Evolutionary conservation across 2,329 filamentous ascomycete species (phyloP).

Genomic region (Fusarium sp.): DNA sequence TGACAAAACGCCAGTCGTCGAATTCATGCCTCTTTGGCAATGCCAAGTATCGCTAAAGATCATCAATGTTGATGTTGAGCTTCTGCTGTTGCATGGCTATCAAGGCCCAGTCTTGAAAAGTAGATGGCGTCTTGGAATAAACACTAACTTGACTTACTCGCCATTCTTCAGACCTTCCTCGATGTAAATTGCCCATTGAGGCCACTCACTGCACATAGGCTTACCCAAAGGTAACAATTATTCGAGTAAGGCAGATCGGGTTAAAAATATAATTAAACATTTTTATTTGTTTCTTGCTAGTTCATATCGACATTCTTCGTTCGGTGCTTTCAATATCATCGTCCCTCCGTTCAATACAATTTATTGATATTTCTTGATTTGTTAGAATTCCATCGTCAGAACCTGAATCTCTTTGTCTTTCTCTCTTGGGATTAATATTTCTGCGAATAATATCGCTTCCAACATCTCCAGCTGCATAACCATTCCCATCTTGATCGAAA

Average conservation of each 20-base stretch:
- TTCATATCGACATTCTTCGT: background rate
- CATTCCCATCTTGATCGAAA: background rate
- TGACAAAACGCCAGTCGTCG: too few relatives aligned
- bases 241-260: background rate
- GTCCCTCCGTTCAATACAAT: conserved; percentile 13
- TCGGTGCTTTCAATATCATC: background rate
- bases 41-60: too few relatives aligned
- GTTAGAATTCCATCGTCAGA: conserved; percentile 9
- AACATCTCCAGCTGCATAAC: fast-evolving
- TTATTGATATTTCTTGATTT: conserved; percentile 11
- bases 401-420: background rate
- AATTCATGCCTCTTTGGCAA: too few relatives aligned
- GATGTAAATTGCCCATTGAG: too few relatives aligned
- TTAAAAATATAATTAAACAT: background rate
- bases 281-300: background rate
- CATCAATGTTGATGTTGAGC: too few relatives aligned
- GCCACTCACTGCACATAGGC: fast-evolving
- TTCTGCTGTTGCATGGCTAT: too few relatives aligned
- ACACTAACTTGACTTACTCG: background rate
- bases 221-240: too few relatives aligned
- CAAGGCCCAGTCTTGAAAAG: too few relatives aligned
- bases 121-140: background rate
- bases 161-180: background rate
- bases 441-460: fast-evolving
- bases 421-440: background rate